Evolutionary conservation across 1,139 yeast genomes (phyloP).

Genomic region (Magnusiomyces magnusii): DNA sequence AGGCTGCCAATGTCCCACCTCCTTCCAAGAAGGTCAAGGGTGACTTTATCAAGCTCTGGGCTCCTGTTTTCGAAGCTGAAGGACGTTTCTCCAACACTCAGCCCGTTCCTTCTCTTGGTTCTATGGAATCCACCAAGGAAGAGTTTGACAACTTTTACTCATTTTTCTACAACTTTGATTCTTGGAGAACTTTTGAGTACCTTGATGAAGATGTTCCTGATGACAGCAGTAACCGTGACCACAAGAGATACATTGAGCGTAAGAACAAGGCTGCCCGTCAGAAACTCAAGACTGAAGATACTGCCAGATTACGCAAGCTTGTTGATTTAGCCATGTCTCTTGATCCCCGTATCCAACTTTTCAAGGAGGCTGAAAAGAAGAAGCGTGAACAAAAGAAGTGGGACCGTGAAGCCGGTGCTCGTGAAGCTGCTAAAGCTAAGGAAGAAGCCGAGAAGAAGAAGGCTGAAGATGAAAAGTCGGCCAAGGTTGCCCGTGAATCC

Average conservation of each 20-base stretch:
- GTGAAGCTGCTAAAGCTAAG: conserved; percentile 77
- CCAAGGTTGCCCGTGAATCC: conserved; percentile 50
- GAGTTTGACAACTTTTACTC: conserved; percentile 86
- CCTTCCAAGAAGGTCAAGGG: conserved; percentile 48
- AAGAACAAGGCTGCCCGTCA: conserved; percentile 95
- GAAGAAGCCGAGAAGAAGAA: conserved; percentile 81
- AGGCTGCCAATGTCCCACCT: conserved; percentile 73
- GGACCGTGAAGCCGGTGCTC: conserved; percentile 97
- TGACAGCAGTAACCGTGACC: conserved; percentile 98
- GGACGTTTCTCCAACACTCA: conserved; percentile 84
- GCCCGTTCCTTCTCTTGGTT: conserved; percentile 83
- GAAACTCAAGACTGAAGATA: conserved; percentile 97
- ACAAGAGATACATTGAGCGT: conserved; percentile 97
- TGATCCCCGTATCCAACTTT: conserved; percentile 91
- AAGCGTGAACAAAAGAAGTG: conserved; percentile 94
- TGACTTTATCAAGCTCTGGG: conserved; percentile 89
- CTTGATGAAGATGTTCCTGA: conserved; percentile 99
- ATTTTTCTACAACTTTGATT: conserved; percentile 93
- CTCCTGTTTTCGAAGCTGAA: conserved; percentile 84
- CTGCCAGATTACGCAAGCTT: conserved; percentile 76
- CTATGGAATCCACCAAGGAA: conserved; percentile 55
- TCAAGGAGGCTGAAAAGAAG: conserved; percentile 91
- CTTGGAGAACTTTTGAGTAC: conserved; percentile 98
- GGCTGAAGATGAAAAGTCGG: conserved; percentile 65
- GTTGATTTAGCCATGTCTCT: conserved; percentile 82